Conservation (phyloP, 1,284 basidiomycete species). For the Rhizopogon parksii region DNA sequence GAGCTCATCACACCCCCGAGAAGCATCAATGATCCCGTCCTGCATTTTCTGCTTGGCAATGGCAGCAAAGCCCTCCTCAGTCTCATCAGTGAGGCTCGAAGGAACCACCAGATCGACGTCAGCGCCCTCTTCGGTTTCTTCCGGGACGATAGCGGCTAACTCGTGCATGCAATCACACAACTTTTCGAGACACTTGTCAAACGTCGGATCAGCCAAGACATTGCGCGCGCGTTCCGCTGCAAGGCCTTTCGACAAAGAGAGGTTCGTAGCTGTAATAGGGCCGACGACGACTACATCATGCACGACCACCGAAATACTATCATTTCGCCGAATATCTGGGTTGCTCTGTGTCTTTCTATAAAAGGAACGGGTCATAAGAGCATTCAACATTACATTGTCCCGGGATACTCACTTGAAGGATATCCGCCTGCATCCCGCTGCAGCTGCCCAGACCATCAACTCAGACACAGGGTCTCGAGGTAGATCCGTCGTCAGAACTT, state of each 20-base stretch:
- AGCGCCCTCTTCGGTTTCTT: constrained; percentile 14
- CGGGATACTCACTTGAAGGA: constrained; percentile 36
- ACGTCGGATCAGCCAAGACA: constrained; percentile 41
- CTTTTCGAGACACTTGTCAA: constrained; percentile 36
- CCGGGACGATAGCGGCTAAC: not conserved
- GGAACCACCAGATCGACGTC: constrained; percentile 13
- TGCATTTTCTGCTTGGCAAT: constrained; percentile 27
- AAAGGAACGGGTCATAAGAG: constrained; percentile 10
- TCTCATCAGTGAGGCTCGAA: constrained; percentile 21
- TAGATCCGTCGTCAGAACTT: constrained; percentile 47
- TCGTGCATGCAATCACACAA: constrained; percentile 48
- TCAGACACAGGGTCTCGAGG: constrained; percentile 62
- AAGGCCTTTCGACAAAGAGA: constrained; percentile 55
- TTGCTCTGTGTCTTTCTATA: constrained; percentile 44
- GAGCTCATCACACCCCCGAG: not conserved
- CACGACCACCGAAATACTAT: constrained; percentile 48
- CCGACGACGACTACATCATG: constrained; percentile 54
- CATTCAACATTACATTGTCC: not conserved
- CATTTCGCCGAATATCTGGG: constrained; percentile 36
- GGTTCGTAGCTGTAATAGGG: constrained; percentile 49
- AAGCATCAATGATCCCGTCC: constrained; percentile 17
- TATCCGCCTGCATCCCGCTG: constrained; percentile 46
- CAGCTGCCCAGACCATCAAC: constrained; percentile 56
- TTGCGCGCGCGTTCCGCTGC: constrained; percentile 54
- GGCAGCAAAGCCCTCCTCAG: constrained; percentile 28